Evolutionary conservation across 1,139 yeast species (phyloP), one percentile per base, ranked within the genome.

Genomic region (Ogataea hybrid): DNA sequence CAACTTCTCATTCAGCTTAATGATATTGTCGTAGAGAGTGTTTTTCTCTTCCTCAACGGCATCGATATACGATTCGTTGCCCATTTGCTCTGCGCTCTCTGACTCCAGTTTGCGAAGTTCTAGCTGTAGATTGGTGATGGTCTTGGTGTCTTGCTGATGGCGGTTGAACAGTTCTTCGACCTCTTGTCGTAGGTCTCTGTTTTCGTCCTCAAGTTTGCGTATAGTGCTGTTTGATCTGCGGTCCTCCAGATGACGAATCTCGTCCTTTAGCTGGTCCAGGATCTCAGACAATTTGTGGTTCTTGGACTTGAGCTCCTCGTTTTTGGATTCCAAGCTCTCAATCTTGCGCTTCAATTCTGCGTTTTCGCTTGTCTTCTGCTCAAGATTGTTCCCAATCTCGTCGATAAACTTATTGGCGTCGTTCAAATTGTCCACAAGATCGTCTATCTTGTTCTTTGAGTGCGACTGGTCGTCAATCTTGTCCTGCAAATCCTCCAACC

Each of bases 21-120:
- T 37, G 35, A 53, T 28, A 20, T 42, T 41, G 35, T 51, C 54
- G 30, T 50, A 48, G 16, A 53, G 36, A 6, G 48, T 39, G 21
- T 45, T 32, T 34, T 53, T 41, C 30, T 53, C 56, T 1, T 43
- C 38, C 39, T 52, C 55, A 8, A 52, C 39, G 8, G 47, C 49
- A 11, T 46, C 37, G 3, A 51, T 28, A 28, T 51, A 51, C 7
- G 51, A 46, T 22, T 42, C 42, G 25, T 46, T 32, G 23, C 34
- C 29, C 25, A 29, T 34, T 11, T 40, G 28, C 18, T 42, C 32
- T 7, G 36, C 15, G 25, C 28, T 15, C 17, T 29, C 25, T n/a
- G 37, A 25, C 15, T 48, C 34, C 25, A 49, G 41, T 17, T 35
- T 42, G 17, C 34, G 27, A 22, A 46, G 20, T 9, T 44, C 42